Evolutionary conservation across 768 basidiomycete species (phyloP).

Genomic region (Exidia glandulosa): DNA sequence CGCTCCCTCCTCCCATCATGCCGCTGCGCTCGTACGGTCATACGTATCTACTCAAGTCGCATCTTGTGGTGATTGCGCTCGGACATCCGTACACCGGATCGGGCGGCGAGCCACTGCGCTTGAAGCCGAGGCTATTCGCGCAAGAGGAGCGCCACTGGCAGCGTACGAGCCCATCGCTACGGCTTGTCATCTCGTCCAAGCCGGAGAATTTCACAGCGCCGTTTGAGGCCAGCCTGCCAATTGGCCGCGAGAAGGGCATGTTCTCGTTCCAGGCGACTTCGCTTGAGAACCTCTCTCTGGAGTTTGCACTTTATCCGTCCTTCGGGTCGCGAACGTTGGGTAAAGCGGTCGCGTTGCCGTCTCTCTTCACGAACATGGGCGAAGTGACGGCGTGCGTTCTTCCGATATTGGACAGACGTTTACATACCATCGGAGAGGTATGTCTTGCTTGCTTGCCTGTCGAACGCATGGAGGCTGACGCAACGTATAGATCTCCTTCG

Average conservation of each 20-base stretch:
- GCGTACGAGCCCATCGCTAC: slow-evolving; percentile 51
- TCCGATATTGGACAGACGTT: slow-evolving; percentile 83
- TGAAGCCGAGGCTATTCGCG: background rate
- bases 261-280: slow-evolving; percentile 82
- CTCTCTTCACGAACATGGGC: slow-evolving; percentile 48
- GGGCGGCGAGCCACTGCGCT: slow-evolving; percentile 24
- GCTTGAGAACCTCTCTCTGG: slow-evolving; percentile 62
- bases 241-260: slow-evolving; percentile 33
- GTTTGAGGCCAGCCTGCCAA: slow-evolving; percentile 79
- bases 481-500: slow-evolving; percentile 63
- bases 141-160: background rate
- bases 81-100: slow-evolving; percentile 45
- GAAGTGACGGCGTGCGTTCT: slow-evolving; percentile 29
- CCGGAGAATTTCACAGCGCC: slow-evolving; percentile 78
- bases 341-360: slow-evolving; percentile 76
- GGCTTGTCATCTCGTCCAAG: slow-evolving; percentile 88
- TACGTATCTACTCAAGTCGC: slow-evolving; percentile 81
- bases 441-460: slow-evolving; percentile 8
- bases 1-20: slow-evolving; percentile 95
- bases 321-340: slow-evolving; percentile 97
- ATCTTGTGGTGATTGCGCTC: slow-evolving; percentile 77
- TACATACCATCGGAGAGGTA: slow-evolving; percentile 92
- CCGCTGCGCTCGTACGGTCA: slow-evolving; percentile 96
- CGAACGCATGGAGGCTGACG: background rate
- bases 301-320: slow-evolving; percentile 93